A percentile compares a stretch with the other conserved stretches of the same genome.
These are phyloP conservation scores for Chaetoceros tenuissimus DNA, from an alignment of 108 stramenopile species.

Conservation along the genomic window DNA sequence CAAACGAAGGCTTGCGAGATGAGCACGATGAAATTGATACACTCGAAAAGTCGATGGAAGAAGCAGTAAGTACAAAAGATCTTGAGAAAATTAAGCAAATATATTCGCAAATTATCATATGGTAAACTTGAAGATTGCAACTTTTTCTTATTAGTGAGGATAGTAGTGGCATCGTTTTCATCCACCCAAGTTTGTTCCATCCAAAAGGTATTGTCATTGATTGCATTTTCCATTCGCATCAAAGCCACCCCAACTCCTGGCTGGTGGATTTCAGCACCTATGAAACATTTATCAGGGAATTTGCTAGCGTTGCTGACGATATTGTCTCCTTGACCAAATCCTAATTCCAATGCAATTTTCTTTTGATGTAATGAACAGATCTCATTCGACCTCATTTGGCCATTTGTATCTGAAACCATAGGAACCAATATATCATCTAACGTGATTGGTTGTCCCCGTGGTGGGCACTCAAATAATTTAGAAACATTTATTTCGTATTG, in stretches of 20 bases:
- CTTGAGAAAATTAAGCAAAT: not conserved
- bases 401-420: conserved; percentile 22
- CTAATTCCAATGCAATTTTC: conserved; percentile 58
- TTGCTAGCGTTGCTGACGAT: conserved; percentile 34
- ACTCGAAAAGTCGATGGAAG: conserved; percentile 2
- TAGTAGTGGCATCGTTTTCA: not conserved
- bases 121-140: not conserved
- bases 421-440: conserved; percentile 6
- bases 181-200: not conserved
- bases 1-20: conserved; percentile 6
- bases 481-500: conserved; percentile 11
- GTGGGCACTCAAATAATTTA: not conserved
- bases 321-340: conserved; percentile 65
- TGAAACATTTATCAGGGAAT: conserved; percentile 22
- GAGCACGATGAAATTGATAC: conserved; percentile 6
- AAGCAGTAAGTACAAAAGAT: too few relatives aligned
- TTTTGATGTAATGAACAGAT: conserved; percentile 8
- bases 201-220: conserved; percentile 4
- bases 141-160: conserved; percentile 1
- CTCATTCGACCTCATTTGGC: conserved; percentile 13
- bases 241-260: conserved; percentile 37
- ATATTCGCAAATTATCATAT: conserved; percentile 44
- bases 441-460: not conserved
- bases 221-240: conserved; percentile 32
- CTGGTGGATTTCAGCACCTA: conserved; percentile 60